Conservation (phyloP, 352 stramenopile genomes). For the Phytophthora crassamura region DNA sequence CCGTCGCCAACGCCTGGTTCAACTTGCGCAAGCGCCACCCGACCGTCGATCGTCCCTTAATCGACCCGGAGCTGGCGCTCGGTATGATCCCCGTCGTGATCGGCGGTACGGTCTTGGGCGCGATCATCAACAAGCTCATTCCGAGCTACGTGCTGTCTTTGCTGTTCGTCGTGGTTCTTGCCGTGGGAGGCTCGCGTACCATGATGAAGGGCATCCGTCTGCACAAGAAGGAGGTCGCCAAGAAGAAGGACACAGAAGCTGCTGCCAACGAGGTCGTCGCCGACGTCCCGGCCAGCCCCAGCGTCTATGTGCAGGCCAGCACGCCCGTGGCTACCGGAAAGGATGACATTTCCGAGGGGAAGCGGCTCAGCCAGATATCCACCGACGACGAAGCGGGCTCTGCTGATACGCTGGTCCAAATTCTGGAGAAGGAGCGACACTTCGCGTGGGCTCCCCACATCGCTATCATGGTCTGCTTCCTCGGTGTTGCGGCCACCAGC, state of each 20-base stretch:
- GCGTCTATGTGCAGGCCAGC: conserved; percentile 25
- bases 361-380: conserved; percentile 13
- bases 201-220: conserved; percentile 35
- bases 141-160: conserved; percentile 67
- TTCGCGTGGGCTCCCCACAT: conserved; percentile 50
- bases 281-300: conserved; percentile 17
- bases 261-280: conserved; percentile 1
- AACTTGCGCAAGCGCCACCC: conserved; percentile 71
- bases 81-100: conserved; percentile 75
- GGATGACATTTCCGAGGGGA: conserved; percentile 17
- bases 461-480: conserved; percentile 51
- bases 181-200: conserved; percentile 36
- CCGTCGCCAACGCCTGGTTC: conserved; percentile 67
- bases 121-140: conserved; percentile 65
- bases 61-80: conserved; percentile 61
- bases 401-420: conserved; percentile 17
- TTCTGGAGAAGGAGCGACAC: conserved; percentile 43
- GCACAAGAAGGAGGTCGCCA: conserved; percentile 48
- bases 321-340: conserved; percentile 20
- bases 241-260: conserved; percentile 31
- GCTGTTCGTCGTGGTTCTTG: conserved; percentile 59
- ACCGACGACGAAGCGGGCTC: conserved; percentile 7
- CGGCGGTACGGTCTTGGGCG: conserved; percentile 58
- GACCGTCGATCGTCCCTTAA: conserved; percentile 58
- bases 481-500: conserved; percentile 41